Conservation (phyloP, 768 basidiomycete species). For the Pholiota microspora region DNA sequence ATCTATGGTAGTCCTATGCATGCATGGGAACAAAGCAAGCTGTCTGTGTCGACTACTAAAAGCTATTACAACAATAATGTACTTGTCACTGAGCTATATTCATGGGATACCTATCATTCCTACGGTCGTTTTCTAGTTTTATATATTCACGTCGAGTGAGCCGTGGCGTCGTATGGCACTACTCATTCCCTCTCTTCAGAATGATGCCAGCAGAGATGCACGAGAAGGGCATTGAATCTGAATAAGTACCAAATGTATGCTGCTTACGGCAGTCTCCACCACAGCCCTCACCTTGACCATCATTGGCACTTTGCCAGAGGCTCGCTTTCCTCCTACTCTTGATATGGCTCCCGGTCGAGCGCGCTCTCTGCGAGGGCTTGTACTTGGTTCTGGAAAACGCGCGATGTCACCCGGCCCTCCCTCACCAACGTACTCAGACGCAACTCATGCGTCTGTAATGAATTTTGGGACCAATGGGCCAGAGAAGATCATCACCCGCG, state of each 20-base stretch:
- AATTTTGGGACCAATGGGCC: slow-evolving; percentile 75
- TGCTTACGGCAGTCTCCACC: slow-evolving; percentile 6
- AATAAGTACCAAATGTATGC: slow-evolving; percentile 5
- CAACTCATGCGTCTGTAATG: slow-evolving; percentile 75
- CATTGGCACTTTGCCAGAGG: slow-evolving; percentile 3
- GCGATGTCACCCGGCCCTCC: slow-evolving; percentile 57
- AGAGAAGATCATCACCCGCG: slow-evolving; percentile 78
- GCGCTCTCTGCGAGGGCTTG: slow-evolving; percentile 55
- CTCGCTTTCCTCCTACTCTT: slow-evolving; percentile 5
- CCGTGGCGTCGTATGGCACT: neutral
- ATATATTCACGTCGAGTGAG: neutral
- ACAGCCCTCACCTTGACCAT: slow-evolving; percentile 1
- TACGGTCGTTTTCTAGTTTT: neutral
- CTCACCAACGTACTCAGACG: slow-evolving; percentile 83
- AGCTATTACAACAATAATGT: no score
- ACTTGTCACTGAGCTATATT: no score
- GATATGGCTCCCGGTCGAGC: slow-evolving; percentile 45
- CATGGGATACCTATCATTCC: neutral
- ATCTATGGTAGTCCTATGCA: neutral
- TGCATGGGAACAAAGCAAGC: neutral
- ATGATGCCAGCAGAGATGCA: slow-evolving; percentile 9
- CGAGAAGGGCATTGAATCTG: slow-evolving; percentile 5
- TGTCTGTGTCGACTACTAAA: neutral
- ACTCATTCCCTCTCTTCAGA: neutral
- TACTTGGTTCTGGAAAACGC: slow-evolving; percentile 43